Percentiles rank a stretch among this genome's conserved stretches.
These are phyloP conservation scores for Mortierella hygrophila DNA, from an alignment of 192 early-diverging fungal species.

Conservation along the genomic window DNA sequence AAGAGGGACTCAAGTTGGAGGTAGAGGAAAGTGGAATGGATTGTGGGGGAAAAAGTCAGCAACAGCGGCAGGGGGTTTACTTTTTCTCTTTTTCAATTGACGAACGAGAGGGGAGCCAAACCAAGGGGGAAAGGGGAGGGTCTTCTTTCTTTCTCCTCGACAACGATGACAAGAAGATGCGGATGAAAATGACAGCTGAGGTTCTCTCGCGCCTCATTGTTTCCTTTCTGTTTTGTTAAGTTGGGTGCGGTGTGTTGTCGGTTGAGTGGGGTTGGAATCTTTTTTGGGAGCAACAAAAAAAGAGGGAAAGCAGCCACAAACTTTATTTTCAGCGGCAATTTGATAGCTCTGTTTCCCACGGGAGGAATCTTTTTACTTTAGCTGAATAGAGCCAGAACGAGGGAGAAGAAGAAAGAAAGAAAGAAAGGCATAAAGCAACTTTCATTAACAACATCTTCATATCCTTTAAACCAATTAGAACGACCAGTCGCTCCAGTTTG, in stretches of 20 bases:
- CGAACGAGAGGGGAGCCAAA: not conserved
- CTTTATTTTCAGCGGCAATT: constrained; percentile 9
- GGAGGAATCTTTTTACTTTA: not conserved
- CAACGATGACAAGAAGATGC: too few relatives aligned
- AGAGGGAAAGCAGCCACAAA: not conserved
- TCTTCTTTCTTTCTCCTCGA: too few relatives aligned
- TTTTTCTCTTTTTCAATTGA: not conserved
- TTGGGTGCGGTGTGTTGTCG: not conserved
- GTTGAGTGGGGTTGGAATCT: constrained; percentile 3
- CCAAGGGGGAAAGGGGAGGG: not conserved
- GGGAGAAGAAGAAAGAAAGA: too few relatives aligned
- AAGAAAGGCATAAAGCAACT: not conserved
- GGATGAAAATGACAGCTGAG: too few relatives aligned
- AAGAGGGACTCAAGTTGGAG: not conserved
- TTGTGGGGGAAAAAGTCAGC: not conserved
- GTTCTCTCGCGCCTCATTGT: not conserved
- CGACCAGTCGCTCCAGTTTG: constrained; percentile 67
- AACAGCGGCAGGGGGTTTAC: not conserved
- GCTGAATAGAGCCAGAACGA: not conserved
- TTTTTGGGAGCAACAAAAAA: not conserved
- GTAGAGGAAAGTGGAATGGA: not conserved
- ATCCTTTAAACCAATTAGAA: constrained; percentile 30
- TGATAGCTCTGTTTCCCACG: not conserved
- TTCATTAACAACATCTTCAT: not conserved
- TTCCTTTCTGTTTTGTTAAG: not conserved